Base-by-base conservation (phyloP, 2,329 filamentous ascomycete genomes). In the Botrytis pseudocinerea region DNA sequence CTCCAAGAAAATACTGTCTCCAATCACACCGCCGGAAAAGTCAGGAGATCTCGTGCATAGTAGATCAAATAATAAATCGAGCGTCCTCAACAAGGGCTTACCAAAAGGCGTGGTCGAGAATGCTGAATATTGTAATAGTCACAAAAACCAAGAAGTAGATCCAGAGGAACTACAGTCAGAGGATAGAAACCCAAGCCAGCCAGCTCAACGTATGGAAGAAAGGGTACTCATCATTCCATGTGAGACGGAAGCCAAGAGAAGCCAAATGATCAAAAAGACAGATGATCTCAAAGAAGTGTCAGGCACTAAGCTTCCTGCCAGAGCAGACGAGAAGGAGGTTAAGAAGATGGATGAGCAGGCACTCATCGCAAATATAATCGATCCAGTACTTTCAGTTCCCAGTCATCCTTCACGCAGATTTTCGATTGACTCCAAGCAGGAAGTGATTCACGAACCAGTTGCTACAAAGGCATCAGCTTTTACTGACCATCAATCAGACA, bases 381-480 rank as follows among this genome's bases (percentile, higher is more conserved):
- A 68, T 32, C 25, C 48, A 16, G n/a, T 25, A 48, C 35, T 42
- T 32, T 9, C 9, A 25, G 42, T 32, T 42, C 35, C 35, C 22
- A 57, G 65, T 18, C 65, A 57, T 22, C 25, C 46, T 14, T 16
- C 42, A 6, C 25, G 18, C 65, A 57, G 2, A 68, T 68, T 28
- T 68, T 42, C 35, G 48, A 68, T 40, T 8, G 32, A 7, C 48
- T 68, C 48, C 35, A 57, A 68, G 65, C 65, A 57, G 35, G 65
- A 68, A 25, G 38, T 9, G 12, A 14, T 42, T 38, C 48, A 57
- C 48, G 28, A 57, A 42, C 35, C 48, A 38, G 18, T 25, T 32
- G 40, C 38, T n/a, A n/a, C 35, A n/a, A 68, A 68, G 16, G 35
- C 48, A 8, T 22, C 20, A 57, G 18, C 48, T 57, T 42, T 10